These are phyloP conservation scores for Phycomyces nitens DNA, from an alignment of 192 early-diverging fungal genomes.

Conservation along the genomic window DNA sequence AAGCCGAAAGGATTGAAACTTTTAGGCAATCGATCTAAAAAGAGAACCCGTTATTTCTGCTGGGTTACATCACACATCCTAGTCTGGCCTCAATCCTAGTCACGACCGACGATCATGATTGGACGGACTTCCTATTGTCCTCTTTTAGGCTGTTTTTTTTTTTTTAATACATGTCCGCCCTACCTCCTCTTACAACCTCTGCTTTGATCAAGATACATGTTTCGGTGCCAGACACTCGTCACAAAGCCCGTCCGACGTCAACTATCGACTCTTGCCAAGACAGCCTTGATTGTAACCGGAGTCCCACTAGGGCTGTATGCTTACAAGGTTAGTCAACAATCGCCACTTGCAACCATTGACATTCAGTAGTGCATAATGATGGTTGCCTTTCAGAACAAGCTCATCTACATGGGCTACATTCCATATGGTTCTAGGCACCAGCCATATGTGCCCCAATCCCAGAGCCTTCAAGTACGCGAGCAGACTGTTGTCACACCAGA, in stretches of 20 bases:
- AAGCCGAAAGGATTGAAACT: not conserved
- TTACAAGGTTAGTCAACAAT: conserved; percentile 12
- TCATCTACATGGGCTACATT: conserved; percentile 40
- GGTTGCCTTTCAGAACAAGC: conserved; percentile 40
- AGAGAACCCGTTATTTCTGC: too few relatives aligned
- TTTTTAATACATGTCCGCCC: too few relatives aligned
- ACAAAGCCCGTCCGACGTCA: too few relatives aligned
- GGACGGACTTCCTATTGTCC: too few relatives aligned
- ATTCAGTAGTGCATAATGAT: conserved; percentile 35
- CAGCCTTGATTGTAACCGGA: conserved; percentile 1
- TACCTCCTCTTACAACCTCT: too few relatives aligned
- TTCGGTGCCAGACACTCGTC: too few relatives aligned
- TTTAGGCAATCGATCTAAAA: too few relatives aligned
- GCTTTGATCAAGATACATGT: too few relatives aligned
- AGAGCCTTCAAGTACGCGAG: conserved; percentile 16
- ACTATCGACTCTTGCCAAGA: not conserved
- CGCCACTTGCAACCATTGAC: not conserved
- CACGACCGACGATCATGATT: too few relatives aligned
- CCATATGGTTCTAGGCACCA: conserved; percentile 33
- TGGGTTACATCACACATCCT: too few relatives aligned
- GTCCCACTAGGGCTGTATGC: conserved; percentile 12
- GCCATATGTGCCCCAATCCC: not conserved
- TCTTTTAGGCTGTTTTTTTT: too few relatives aligned
- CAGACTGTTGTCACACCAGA: not conserved
- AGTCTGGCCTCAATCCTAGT: too few relatives aligned